Base-by-base conservation (phyloP, 75 land plant species). In the Sequoiadendron giganteum region DNA sequence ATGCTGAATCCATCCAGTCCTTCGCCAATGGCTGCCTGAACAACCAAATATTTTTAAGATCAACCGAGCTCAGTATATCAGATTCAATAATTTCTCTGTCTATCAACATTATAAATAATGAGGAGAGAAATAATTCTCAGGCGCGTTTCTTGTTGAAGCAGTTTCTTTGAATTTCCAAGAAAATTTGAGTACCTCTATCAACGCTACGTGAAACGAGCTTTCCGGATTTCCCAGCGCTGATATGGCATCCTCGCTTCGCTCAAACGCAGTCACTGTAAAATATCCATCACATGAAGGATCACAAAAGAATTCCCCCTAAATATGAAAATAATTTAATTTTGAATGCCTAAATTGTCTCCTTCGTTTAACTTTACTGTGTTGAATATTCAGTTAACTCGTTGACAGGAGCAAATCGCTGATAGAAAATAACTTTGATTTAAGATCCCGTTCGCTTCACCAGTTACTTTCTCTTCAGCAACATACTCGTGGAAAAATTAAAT, bases 231-330 rank as follows among this genome's bases (percentile, higher is more conserved):
- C 40, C 19, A 88, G 54, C 38, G 88, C 87, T 19, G 55, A 15
- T 34, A 88, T n/a, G 15, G 88, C 88, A 88, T 88, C 88, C 55
- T 85, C 88, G 42, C 56, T 49, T 32, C 88, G 48, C 34, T 86
- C 86, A 55, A 88, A 88, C 49, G 88, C 38, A 4, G 75, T 76
- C 28, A 85, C 86, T 85, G 86, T 43, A 30, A 30, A 61, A 81
- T 81, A 42, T 81, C n/a, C 47, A 2, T 19, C 49, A 9, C 18
- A 43, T 39, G 82, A 40, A 81, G 83, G 30, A 72, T 72, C 34
- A 9, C 0, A 19, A 72, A 72, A 72, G 10, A 28, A 28, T 30
- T 72, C 10, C 30, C 2, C 28, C 28, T 28, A 72, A 72, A n/a
- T 10, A 21, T n/a, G 75, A 28, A 58, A 58, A 19, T 18, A 58